These are phyloP conservation scores for Colletotrichum lentis DNA, from an alignment of 2,329 filamentous ascomycete species.

Conservation along the genomic window DNA sequence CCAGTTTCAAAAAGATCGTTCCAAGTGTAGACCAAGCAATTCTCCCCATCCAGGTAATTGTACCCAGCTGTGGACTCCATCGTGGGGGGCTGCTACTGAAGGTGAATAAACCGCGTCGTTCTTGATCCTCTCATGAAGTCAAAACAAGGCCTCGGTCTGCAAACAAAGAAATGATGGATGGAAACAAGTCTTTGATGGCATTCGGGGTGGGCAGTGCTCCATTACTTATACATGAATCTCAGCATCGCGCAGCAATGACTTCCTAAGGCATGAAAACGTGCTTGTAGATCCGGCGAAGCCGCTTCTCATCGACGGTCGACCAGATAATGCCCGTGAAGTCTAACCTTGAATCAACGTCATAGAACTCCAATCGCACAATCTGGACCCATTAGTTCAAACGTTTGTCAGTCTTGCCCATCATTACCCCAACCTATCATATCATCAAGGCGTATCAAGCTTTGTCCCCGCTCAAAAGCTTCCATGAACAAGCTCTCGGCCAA, in stretches of 20 bases:
- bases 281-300: too few relatives aligned
- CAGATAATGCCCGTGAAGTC: too few relatives aligned
- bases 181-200: too few relatives aligned
- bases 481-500: background rate
- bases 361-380: too few relatives aligned
- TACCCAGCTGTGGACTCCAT: background rate
- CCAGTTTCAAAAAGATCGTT: background rate
- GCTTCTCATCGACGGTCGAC: too few relatives aligned
- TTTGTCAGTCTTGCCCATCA: too few relatives aligned
- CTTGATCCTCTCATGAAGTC: too few relatives aligned
- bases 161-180: background rate
- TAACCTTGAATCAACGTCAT: too few relatives aligned
- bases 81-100: fast-evolving
- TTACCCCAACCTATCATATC: background rate
- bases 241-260: background rate
- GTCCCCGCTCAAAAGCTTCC: background rate
- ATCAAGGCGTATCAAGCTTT: background rate
- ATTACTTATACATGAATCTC: background rate
- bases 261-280: too few relatives aligned
- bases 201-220: too few relatives aligned
- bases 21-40: fast-evolving
- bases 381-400: too few relatives aligned
- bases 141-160: background rate
- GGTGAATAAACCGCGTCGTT: background rate
- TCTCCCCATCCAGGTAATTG: too few relatives aligned